Evolutionary conservation across 1,284 basidiomycete genomes (phyloP).

Genomic region (Ustilago vetiveriae): DNA sequence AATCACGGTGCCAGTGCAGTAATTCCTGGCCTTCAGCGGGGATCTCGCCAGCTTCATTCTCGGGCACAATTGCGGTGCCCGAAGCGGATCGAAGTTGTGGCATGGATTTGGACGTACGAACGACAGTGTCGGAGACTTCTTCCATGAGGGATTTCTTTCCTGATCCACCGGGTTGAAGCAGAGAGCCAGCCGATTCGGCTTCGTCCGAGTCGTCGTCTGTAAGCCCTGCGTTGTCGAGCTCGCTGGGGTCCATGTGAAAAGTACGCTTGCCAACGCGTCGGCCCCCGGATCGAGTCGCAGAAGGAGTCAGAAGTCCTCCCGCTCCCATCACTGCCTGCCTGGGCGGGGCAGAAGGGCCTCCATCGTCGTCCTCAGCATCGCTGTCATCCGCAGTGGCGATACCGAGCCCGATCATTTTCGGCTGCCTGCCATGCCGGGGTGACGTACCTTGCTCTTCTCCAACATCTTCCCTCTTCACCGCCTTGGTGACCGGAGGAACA

Average conservation of each 20-base stretch:
- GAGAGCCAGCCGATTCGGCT: background rate
- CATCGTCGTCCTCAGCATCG: constrained; percentile 84
- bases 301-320: constrained; percentile 37
- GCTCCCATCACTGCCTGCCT: constrained; percentile 75
- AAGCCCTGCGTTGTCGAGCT: constrained; percentile 20
- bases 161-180: background rate
- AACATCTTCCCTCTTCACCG: background rate
- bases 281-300: constrained; percentile 37
- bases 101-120: constrained; percentile 19
- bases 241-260: constrained; percentile 37
- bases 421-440: constrained; percentile 2
- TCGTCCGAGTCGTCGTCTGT: constrained; percentile 26
- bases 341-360: constrained; percentile 71
- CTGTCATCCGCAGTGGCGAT: constrained; percentile 71
- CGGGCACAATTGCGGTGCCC: background rate
- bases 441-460: constrained; percentile 15
- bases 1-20: constrained; percentile 35
- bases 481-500: constrained; percentile 1
- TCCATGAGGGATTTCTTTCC: constrained; percentile 32
- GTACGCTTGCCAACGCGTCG: constrained; percentile 28
- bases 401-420: constrained; percentile 6
- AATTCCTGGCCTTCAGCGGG: constrained; percentile 18
- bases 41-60: constrained; percentile 9
- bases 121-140: constrained; percentile 23
- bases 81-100: background rate